These are phyloP conservation scores for Citrus cavaleriei DNA, from an alignment of 345 rosid species.

Conservation along the genomic window DNA sequence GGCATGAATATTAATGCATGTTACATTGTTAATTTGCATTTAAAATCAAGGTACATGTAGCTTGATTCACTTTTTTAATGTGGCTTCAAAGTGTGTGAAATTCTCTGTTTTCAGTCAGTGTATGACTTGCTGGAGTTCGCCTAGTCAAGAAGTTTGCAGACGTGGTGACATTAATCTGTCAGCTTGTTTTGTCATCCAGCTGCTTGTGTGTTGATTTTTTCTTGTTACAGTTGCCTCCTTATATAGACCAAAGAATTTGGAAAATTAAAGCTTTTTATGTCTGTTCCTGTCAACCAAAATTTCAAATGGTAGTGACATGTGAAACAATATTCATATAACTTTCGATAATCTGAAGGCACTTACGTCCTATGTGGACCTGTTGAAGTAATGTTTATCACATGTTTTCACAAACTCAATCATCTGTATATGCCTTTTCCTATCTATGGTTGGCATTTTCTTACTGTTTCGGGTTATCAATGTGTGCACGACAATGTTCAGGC, in stretches of 20 bases:
- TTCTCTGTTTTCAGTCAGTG: background rate
- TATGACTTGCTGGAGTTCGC: background rate
- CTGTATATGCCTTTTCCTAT: background rate
- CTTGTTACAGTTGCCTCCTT: background rate
- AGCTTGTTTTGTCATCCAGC: background rate
- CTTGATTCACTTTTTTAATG: background rate
- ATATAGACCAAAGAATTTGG: background rate
- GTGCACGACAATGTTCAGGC: constrained; percentile 34
- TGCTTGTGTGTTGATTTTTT: background rate
- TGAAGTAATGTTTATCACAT: background rate
- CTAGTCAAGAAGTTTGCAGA: background rate
- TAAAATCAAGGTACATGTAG: background rate
- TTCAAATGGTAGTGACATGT: background rate
- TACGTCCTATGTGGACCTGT: background rate
- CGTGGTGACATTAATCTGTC: background rate
- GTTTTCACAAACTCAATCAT: background rate
- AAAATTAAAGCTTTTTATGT: background rate
- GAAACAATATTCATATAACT: background rate
- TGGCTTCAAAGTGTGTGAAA: background rate
- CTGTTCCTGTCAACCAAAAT: background rate
- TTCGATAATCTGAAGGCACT: background rate
- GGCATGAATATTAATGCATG: background rate
- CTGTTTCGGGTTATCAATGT: background rate
- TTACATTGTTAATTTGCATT: background rate
- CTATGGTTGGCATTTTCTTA: background rate